Evolutionary conservation across 108 stramenopile species (phyloP).

Genomic region (Pelagomonas calceolata): DNA sequence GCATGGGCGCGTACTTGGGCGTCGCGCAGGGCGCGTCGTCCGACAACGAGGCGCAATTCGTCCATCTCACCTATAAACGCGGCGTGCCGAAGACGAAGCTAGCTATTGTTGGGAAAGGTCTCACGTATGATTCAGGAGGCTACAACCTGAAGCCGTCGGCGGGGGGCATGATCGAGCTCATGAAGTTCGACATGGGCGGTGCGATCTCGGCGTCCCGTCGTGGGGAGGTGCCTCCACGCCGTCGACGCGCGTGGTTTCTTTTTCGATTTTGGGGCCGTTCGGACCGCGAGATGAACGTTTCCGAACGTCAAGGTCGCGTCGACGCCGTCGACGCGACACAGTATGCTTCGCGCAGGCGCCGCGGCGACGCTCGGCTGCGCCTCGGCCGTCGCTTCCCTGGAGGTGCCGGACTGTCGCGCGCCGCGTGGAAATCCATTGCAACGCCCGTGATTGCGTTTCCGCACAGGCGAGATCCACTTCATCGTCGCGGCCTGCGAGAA

Average conservation of each 20-base stretch:
- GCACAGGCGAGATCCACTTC: constrained; percentile 81
- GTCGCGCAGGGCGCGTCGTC: constrained; percentile 65
- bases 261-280: too few relatives aligned
- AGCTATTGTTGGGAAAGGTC: constrained; percentile 83
- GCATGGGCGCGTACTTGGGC: constrained; percentile 87
- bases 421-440: too few relatives aligned
- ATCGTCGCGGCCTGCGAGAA: constrained; percentile 86
- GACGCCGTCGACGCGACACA: constrained; percentile 48
- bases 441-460: too few relatives aligned
- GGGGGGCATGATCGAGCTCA: constrained; percentile 86
- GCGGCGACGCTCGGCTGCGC: constrained; percentile 74
- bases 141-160: constrained; percentile 92
- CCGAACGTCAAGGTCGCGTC: too few relatives aligned
- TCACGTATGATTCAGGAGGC: constrained; percentile 97
- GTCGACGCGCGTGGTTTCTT: too few relatives aligned
- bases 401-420: constrained; percentile 65
- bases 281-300: neutral
- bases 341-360: constrained; percentile 52
- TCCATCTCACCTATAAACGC: constrained; percentile 77
- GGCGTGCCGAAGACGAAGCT: constrained; percentile 49
- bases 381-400: constrained; percentile 47
- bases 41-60: constrained; percentile 84
- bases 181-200: constrained; percentile 99
- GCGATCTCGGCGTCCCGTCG: constrained; percentile 45
- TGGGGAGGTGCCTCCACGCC: too few relatives aligned